A percentile compares a stretch with the other conserved stretches of the same genome.
phyloP scores from a whole-genome alignment of 169 alveolate genomes.

The Plasmodium gaboni region DNA sequence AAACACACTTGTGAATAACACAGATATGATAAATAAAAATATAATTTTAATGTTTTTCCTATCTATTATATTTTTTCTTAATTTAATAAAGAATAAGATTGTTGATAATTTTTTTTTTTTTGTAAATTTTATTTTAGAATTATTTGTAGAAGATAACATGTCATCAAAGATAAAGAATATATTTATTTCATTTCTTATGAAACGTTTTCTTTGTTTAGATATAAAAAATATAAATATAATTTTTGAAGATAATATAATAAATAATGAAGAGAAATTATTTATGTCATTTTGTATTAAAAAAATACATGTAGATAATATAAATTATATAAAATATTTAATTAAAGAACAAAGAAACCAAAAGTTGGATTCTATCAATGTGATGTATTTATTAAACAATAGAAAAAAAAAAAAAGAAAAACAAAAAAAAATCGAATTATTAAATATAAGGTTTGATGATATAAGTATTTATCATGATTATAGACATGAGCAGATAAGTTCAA shows the following conservation, averaged over 20 bases:
- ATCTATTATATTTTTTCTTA: background rate
- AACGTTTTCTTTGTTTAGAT: slow-evolving; percentile 16
- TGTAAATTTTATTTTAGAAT: background rate
- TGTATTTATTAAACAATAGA: background rate
- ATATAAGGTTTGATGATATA: background rate
- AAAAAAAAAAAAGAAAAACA: background rate
- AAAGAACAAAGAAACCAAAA: background rate
- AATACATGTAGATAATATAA: slow-evolving; percentile 18
- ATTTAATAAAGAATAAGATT: background rate
- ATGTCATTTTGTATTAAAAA: slow-evolving; percentile 14
- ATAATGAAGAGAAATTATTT: slow-evolving; percentile 6
- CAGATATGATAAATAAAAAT: background rate
- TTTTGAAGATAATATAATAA: slow-evolving; percentile 26
- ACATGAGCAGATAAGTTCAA: slow-evolving; percentile 15
- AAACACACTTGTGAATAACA: background rate
- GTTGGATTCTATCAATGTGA: background rate
- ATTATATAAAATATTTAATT: slow-evolving; percentile 10
- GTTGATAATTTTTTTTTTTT: background rate
- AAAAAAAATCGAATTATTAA: background rate
- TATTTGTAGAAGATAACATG: background rate
- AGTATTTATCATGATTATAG: slow-evolving; percentile 36
- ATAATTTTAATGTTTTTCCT: background rate
- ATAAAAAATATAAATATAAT: slow-evolving; percentile 29
- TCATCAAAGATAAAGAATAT: slow-evolving; percentile 5
- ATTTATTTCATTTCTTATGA: background rate